Evolutionary conservation across 1,284 basidiomycete species (phyloP), one percentile per base, ranked within the genome.

Genomic region (Tilletia setariae): DNA sequence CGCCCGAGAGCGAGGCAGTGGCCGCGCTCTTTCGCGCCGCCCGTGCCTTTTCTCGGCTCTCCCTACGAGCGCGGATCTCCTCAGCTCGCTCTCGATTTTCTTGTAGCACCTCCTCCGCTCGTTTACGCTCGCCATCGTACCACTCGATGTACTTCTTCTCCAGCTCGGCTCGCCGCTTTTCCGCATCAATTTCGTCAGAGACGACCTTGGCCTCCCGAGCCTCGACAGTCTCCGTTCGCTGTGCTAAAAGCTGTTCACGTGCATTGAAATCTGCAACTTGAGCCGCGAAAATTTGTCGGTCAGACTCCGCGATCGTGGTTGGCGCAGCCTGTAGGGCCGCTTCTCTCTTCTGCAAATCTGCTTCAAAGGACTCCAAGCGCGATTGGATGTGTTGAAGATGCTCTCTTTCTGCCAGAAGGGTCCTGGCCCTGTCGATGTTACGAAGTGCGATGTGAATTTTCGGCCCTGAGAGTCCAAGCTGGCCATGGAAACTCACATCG

Each of bases 341-440:
- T 23, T 71, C 70, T 16, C 68, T 65, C 3, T 43, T 46, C 2
- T 63, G 35, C 32, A 71, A 28, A 1, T 51, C 66, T 6, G 46
- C 43, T 13, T 42, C 49, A 40, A 46, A 79, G 0, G 64, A 46
- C 21, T 63, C 44, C 13, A 42, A 43, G 46, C 66, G 53, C 15
- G 19, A 23, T 30, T 62, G 35, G 35, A 11, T 44, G 19, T 23
- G 16, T 32, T 28, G 19, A n/a, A 44, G 40, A 43, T 68, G 35
- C 13, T 68, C 63, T 1, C 47, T 35, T 30, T 67, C 62, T 47
- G 28, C 49, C 15, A 28, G 30, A 44, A 53, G 51, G n/a, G 21
- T 23, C 8, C 51, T 21, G n/a, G 51, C 51, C 28, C 51, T 53
- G 51, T n/a, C 6, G 46, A 16, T 49, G 46, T 4, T 16, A 49